Conservation (phyloP, 306 rosid species). For the Lagenaria siceraria region DNA sequence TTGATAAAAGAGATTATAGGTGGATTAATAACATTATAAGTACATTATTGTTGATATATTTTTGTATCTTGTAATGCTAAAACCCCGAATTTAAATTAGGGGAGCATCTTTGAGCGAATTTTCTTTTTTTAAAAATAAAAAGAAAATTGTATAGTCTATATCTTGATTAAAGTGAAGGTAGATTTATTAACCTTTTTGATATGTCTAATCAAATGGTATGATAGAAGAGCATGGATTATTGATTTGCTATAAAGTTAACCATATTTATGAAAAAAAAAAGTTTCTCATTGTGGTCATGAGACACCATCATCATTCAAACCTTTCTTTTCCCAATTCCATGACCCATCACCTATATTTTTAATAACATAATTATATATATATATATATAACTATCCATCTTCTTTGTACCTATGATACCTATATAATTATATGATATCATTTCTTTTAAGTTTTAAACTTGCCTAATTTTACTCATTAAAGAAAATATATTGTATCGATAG, state of each 20-base stretch:
- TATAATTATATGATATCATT: neutral
- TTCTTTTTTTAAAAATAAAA: neutral
- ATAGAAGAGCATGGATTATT: neutral
- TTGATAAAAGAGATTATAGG: neutral
- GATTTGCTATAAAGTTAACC: conserved; percentile 3
- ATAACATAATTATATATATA: neutral
- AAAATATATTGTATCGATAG: too few species aligned
- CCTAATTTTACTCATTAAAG: neutral
- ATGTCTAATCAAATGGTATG: neutral
- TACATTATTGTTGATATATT: too few species aligned
- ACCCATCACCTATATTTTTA: neutral
- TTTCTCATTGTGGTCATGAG: conserved; percentile 1
- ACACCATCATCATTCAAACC: neutral
- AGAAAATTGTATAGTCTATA: neutral
- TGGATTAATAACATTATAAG: too few species aligned
- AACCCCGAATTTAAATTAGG: too few species aligned
- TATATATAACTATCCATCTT: neutral
- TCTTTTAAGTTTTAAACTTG: neutral
- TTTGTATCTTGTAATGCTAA: too few species aligned
- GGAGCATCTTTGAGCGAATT: too few species aligned
- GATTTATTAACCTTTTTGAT: neutral
- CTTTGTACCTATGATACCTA: neutral
- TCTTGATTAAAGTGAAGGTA: neutral
- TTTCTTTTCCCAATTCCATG: neutral
- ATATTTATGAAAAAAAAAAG: too few species aligned